Percentiles rank a stretch among this genome's conserved stretches.
Conservation (phyloP, 2,329 filamentous ascomycete species). For the Xenosphaeropsis pyriputrescens region DNA sequence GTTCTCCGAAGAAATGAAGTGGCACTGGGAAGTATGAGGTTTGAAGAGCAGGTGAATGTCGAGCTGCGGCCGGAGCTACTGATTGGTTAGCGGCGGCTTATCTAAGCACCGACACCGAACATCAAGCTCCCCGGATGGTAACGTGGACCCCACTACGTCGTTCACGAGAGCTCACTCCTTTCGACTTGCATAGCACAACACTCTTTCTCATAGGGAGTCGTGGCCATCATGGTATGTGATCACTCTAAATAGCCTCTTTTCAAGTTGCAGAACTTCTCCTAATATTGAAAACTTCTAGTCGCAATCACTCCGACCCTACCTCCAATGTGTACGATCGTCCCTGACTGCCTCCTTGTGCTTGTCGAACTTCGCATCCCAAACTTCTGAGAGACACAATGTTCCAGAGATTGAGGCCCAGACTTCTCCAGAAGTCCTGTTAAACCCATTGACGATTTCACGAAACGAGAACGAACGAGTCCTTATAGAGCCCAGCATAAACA, state of each 20-base stretch:
- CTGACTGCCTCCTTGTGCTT: conserved; percentile 86
- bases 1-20: no score
- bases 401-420: conserved; percentile 90
- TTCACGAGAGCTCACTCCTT: no score
- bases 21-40: no score
- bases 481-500: conserved; percentile 95
- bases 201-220: no score
- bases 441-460: conserved; percentile 76
- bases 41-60: no score
- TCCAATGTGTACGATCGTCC: conserved; percentile 89
- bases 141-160: no score
- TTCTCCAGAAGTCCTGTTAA: conserved; percentile 86
- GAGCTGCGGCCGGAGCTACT: no score
- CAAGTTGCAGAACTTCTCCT: neutral
- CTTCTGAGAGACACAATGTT: conserved; percentile 92
- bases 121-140: no score
- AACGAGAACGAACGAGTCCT: conserved; percentile 96
- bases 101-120: no score
- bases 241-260: neutral
- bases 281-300: conserved; percentile 36
- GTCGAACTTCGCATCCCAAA: conserved; percentile 95
- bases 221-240: neutral
- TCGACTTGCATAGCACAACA: no score
- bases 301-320: conserved; percentile 92
- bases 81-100: no score